Conservation (phyloP, 2,329 filamentous ascomycete genomes). For the Fusarium concolor region DNA sequence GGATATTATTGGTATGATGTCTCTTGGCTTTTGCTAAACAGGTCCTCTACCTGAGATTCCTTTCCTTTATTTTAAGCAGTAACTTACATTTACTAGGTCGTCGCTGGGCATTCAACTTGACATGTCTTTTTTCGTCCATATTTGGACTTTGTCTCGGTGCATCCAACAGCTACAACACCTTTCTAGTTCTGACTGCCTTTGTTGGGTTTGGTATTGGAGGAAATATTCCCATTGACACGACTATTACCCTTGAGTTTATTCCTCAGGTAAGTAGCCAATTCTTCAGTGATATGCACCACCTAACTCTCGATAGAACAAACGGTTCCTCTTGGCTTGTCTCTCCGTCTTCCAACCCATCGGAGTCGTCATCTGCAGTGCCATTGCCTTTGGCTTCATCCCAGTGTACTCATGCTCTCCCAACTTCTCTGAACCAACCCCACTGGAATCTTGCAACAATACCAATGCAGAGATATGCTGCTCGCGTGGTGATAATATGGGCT, state of each 20-base stretch:
- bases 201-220: constrained; percentile 65
- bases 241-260: constrained; percentile 67
- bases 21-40: background rate
- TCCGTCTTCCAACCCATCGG: constrained; percentile 68
- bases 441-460: constrained; percentile 58
- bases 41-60: too few relatives aligned
- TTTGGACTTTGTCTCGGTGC: constrained; percentile 65
- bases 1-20: constrained; percentile 57
- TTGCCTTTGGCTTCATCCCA: constrained; percentile 66
- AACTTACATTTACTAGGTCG: constrained; percentile 50
- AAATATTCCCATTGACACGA: constrained; percentile 67
- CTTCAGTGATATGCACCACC: fast-evolving
- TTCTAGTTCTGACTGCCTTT: constrained; percentile 65
- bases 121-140: constrained; percentile 64
- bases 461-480: constrained; percentile 51
- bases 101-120: constrained; percentile 68
- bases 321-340: constrained; percentile 63
- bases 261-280: constrained; percentile 51
- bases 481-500: constrained; percentile 60
- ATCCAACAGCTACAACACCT: constrained; percentile 61
- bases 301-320: constrained; percentile 49
- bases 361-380: constrained; percentile 61
- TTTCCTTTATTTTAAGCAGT: fast-evolving
- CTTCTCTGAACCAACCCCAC: constrained; percentile 56
- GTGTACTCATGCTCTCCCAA: constrained; percentile 63